Base-by-base conservation (phyloP, 1,284 basidiomycete genomes). In the Ceratobasidium papillatum region DNA sequence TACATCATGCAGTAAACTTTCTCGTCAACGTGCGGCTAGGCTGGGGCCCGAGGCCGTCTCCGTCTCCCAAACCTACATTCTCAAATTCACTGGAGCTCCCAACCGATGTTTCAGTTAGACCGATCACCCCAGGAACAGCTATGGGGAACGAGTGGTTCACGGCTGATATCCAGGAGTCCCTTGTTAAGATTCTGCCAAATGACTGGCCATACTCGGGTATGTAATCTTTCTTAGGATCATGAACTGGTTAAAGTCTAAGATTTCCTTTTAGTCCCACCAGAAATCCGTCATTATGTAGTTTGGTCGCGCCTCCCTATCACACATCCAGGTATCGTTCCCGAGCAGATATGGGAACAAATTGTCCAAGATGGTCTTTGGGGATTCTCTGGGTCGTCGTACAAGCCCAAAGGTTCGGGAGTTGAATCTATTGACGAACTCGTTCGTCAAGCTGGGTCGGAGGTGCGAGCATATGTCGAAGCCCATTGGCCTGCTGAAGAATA, bases 141-240 rank as follows among this genome's bases (percentile, higher is more conserved):
- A 59, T 45, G 4, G 41, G 43, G 12, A 59, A 87, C 22, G 79
- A 83, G 22, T 91, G 91, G 80, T 94, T 94, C 80, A 89, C 85
- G 38, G 86, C 86, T 5, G 85, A 90, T 77, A 88, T 87, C 12
- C 86, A 89, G 0, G 78, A 84, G 5, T 83, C 87, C 47, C 84
- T 88, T 68, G 84, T 93, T 77, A 91, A 89, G 79, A 89, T 94
- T 76, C 91, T 91, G 68, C 89, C 85, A 79, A 94, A 94, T 78
- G 92, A 93, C 79, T 94, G 92, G 92, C 92, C 92, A 0, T 94
- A 94, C 81, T 93, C 91, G 32, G 88, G 91, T 91, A 78, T 45
- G 82, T 54, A n/a, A 61, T 51, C 1, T 17, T 27, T 47, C 17
- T 47, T 4, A 19, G 14, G 34, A 27, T 65, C 32, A 36, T 43